Evolutionary conservation across 2,329 filamentous ascomycete species (phyloP), one percentile per base, ranked within the genome.

Genomic region (Diaporthe nobilis): DNA sequence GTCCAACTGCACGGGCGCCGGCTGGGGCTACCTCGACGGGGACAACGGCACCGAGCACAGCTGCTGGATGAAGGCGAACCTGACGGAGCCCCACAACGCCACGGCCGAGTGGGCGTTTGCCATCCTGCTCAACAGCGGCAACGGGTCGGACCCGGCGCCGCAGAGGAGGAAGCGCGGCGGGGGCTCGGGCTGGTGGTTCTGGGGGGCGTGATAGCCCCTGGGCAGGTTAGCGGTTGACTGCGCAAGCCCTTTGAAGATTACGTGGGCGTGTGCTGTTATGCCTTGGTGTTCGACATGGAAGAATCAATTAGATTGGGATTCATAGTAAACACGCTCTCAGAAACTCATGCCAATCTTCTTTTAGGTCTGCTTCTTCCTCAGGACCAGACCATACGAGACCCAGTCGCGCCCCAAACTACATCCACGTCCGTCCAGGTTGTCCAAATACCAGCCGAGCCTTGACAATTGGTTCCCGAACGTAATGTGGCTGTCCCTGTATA

Each of bases 41-140:
- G 86, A 87, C 60, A 75, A 81, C 15, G 83, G 83, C 1, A 80
- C 81, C 51, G 81, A 84, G 72, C 85, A 86, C 71, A 81, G 82
- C 7, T 88, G 87, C 78, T 88, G 84, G 83, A 77, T 88, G 73
- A 88, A 88, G 80, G 81, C 80, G 9, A 79, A 82, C 47, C 76
- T 88, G 76, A 81, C 78, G 70, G 78, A 77, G 61, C 73, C 81
- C 4, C 83, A 84, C 60, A 76, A 78, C 13, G 81, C 83, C 2
- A 81, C 83, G 47, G 61, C 77, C 4, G 83, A 83, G 2, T 88
- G 87, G 87, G 83, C 84, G 8, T 88, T 88, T 82, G 86, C 85
- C 5, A 79, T 86, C 25, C 79, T 87, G 34, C 94, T 94, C 25
- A 94, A 83, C 15, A 13, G 22, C 15, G 10, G 22, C 20, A 67